These are phyloP conservation scores for Candida arabinofermentans DNA, from an alignment of 805 yeast genomes.

Conservation along the genomic window DNA sequence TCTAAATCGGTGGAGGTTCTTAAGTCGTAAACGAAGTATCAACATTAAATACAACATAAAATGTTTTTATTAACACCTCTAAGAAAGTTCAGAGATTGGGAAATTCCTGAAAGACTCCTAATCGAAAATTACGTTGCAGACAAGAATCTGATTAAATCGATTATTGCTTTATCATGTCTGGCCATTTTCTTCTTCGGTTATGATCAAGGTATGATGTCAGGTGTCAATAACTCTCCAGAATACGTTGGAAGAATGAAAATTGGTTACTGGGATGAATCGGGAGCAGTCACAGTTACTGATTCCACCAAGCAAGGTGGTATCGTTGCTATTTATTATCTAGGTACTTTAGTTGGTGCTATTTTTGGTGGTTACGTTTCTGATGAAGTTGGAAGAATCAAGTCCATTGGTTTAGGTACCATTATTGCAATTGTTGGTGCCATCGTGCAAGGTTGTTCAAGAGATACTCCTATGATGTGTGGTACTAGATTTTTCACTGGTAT, in stretches of 20 bases:
- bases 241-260: slow-evolving; percentile 16
- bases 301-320: slow-evolving; percentile 35
- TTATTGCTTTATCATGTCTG: slow-evolving; percentile 6
- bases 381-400: slow-evolving; percentile 33
- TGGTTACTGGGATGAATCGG: slow-evolving; percentile 18
- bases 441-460: slow-evolving; percentile 19
- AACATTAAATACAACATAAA: no score
- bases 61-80: background rate
- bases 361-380: slow-evolving; percentile 23
- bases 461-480: slow-evolving; percentile 26
- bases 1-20: no score
- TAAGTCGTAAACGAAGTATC: no score
- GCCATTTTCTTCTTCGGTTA: slow-evolving; percentile 28
- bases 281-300: slow-evolving; percentile 15
- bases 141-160: slow-evolving; percentile 3
- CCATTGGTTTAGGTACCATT: slow-evolving; percentile 23
- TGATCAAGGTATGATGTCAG: slow-evolving; percentile 47
- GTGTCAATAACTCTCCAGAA: slow-evolving; percentile 30
- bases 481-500: slow-evolving; percentile 33
- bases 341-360: slow-evolving; percentile 39
- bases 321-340: slow-evolving; percentile 44
- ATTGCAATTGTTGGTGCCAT: slow-evolving; percentile 33
- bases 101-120: slow-evolving; percentile 2
- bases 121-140: slow-evolving; percentile 4
- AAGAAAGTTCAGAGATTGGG: slow-evolving; percentile 1